Percentiles rank a stretch among this genome's conserved stretches.
These are phyloP conservation scores for Malus hybrid DNA, from an alignment of 331 rosid species.

Conservation along the genomic window DNA sequence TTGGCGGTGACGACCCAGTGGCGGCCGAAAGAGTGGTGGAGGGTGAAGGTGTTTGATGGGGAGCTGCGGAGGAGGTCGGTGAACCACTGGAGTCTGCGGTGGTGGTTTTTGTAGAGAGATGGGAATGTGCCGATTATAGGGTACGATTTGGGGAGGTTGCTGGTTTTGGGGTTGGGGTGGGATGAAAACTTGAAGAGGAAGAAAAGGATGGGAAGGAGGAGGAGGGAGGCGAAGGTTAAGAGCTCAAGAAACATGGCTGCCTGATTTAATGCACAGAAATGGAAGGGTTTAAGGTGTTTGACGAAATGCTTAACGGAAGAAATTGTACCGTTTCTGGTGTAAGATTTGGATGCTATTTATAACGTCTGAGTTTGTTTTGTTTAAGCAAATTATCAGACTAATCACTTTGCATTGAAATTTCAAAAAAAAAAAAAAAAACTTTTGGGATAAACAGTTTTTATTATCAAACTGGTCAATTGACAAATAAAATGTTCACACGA, in stretches of 20 bases:
- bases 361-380: too few species aligned
- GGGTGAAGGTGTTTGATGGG: slow-evolving; percentile 38
- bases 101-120: slow-evolving; percentile 4
- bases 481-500: too few species aligned
- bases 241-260: slow-evolving; percentile 12
- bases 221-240: neutral
- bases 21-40: slow-evolving; percentile 5
- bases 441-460: too few species aligned
- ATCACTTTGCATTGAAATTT: too few species aligned
- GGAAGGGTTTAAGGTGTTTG: neutral
- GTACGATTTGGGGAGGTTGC: slow-evolving; percentile 26
- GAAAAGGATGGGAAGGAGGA: neutral
- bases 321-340: neutral
- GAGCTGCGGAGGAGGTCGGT: slow-evolving; percentile 29
- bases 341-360: neutral
- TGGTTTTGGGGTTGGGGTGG: neutral
- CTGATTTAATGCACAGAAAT: neutral
- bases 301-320: neutral
- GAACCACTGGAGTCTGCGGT: slow-evolving; percentile 37
- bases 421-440: too few species aligned
- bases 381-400: too few species aligned
- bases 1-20: slow-evolving; percentile 19
- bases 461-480: neutral
- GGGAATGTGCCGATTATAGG: slow-evolving; percentile 24
- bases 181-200: neutral